A percentile compares a stretch with the other conserved stretches of the same genome.
Conservation (phyloP, 2,329 filamentous ascomycete genomes). For the Cyclaneusma minus region DNA sequence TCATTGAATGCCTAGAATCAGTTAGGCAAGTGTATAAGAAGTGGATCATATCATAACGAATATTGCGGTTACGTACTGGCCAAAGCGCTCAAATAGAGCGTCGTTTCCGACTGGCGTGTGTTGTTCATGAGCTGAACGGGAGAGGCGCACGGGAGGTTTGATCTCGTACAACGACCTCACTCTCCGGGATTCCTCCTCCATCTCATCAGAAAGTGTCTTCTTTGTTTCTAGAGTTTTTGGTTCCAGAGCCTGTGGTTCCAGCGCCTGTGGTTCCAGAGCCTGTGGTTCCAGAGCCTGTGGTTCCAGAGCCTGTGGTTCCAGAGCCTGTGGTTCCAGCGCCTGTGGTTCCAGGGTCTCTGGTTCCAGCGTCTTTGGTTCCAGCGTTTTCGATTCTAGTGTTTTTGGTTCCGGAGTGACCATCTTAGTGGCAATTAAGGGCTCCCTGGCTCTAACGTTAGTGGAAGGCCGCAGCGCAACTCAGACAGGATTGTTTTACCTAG, state of each 20-base stretch:
- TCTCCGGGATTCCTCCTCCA: constrained; percentile 19
- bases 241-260: not conserved
- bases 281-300: not conserved
- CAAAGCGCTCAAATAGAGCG: no score
- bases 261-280: not conserved
- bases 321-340: constrained; percentile 1
- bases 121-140: no score
- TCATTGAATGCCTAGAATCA: not conserved
- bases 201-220: constrained; percentile 14
- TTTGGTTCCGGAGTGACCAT: no score
- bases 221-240: constrained; percentile 4
- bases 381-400: no score
- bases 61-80: no score
- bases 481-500: constrained; percentile 12
- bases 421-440: no score
- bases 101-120: no score
- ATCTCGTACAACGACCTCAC: constrained; percentile 20
- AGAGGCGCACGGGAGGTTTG: no score
- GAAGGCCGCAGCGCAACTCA: no score
- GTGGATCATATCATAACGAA: no score
- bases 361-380: not conserved
- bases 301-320: not conserved
- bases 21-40: no score
- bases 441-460: no score
- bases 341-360: not conserved